A percentile compares a stretch with the other conserved stretches of the same genome.
These are phyloP conservation scores for Trametes versicolor DNA, from an alignment of 1,284 basidiomycete genomes.

Conservation along the genomic window DNA sequence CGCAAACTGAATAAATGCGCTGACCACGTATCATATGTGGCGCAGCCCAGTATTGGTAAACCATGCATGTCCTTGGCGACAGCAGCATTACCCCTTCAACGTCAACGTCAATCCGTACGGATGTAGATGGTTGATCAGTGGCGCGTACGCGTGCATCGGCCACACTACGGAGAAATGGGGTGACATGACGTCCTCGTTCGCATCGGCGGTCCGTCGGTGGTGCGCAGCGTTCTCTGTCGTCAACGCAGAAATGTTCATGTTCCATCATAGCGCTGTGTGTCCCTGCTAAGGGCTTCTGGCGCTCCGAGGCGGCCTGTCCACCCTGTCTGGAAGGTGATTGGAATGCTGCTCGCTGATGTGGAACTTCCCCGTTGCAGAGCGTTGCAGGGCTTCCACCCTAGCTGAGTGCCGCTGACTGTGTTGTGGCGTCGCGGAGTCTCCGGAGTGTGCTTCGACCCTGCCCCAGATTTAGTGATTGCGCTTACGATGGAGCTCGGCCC, in stretches of 20 bases:
- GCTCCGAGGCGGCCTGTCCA: not conserved
- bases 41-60: too few species aligned
- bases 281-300: not conserved
- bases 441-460: not conserved
- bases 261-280: not conserved
- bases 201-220: not conserved
- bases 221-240: not conserved
- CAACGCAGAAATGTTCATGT: not conserved
- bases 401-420: not conserved
- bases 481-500: not conserved
- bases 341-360: not conserved
- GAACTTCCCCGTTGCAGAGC: not conserved
- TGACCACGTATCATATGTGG: too few species aligned
- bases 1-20: too few species aligned
- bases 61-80: too few species aligned
- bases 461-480: not conserved
- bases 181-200: not conserved
- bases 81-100: too few species aligned
- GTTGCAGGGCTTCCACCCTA: not conserved
- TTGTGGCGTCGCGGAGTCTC: not conserved
- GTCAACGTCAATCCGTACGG: not conserved
- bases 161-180: not conserved
- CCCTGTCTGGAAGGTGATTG: not conserved
- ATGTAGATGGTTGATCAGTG: not conserved
- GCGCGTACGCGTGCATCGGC: not conserved